Evolutionary conservation across 1,284 basidiomycete species (phyloP).

Genomic region (Marasmius tenuissimus): DNA sequence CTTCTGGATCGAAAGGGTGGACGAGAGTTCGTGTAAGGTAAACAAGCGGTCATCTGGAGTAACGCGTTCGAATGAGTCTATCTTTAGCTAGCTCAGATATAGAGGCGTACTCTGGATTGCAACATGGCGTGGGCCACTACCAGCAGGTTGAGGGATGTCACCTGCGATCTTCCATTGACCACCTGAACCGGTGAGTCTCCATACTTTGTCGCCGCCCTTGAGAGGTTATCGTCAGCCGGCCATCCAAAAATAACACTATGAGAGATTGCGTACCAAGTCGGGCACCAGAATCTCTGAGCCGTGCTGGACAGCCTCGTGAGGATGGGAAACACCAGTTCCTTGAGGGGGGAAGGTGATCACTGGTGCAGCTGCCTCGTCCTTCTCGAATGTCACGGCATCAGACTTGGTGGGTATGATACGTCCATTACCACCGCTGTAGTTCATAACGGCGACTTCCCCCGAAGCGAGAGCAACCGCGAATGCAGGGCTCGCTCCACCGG

Average conservation of each 20-base stretch:
- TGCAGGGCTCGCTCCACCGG: slow-evolving; percentile 53
- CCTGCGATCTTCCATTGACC: slow-evolving; percentile 57
- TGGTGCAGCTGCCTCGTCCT: slow-evolving; percentile 26
- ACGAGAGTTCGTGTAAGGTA: slow-evolving; percentile 62
- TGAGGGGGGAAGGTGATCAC: slow-evolving; percentile 54
- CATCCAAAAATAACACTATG: neutral
- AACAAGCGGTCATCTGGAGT: slow-evolving; percentile 54
- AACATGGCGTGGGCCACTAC: slow-evolving; percentile 69
- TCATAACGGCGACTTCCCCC: slow-evolving; percentile 59
- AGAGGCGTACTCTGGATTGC: slow-evolving; percentile 45
- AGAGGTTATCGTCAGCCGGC: neutral
- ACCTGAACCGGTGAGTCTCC: slow-evolving; percentile 48
- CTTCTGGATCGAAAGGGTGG: slow-evolving; percentile 60
- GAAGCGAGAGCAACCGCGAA: slow-evolving; percentile 50
- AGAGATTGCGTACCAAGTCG: slow-evolving; percentile 49
- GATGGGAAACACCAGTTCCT: slow-evolving; percentile 47
- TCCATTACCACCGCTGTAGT: slow-evolving; percentile 60
- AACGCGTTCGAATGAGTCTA: neutral
- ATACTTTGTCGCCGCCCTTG: slow-evolving; percentile 66
- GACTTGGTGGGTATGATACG: slow-evolving; percentile 46
- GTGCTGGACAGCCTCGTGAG: slow-evolving; percentile 62
- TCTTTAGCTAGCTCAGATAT: neutral
- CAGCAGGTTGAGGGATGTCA: slow-evolving; percentile 57
- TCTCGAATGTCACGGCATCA: slow-evolving; percentile 41
- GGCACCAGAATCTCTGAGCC: slow-evolving; percentile 58